Evolutionary conservation across 257 asterid species (phyloP).

Genomic region (Solanum appendiculatum): DNA sequence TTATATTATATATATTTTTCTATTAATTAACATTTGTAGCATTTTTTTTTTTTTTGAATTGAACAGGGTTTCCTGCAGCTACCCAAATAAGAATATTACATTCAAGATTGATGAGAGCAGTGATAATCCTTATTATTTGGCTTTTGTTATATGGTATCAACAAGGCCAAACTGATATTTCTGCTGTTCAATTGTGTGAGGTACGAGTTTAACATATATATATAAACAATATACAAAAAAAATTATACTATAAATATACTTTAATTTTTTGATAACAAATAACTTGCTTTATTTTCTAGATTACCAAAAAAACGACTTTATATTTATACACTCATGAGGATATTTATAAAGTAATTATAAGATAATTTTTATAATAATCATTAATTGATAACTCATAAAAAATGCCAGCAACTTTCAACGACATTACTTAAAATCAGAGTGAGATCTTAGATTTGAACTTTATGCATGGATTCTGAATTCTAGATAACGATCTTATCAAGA

Average conservation of each 20-base stretch:
- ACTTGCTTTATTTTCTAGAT: neutral
- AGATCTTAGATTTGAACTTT: no score
- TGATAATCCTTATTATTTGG: conserved; percentile 63
- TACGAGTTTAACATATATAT: neutral
- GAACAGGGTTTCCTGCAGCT: conserved; percentile 76
- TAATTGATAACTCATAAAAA: no score
- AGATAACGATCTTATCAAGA: neutral
- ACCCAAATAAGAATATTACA: conserved; percentile 56
- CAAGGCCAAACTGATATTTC: conserved; percentile 69
- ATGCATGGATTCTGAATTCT: no score
- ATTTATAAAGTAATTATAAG: no score
- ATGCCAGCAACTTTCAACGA: no score
- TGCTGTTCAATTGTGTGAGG: conserved; percentile 82
- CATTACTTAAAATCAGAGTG: no score
- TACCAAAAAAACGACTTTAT: no score
- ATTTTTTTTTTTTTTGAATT: neutral
- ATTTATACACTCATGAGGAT: no score
- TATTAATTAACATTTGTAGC: neutral
- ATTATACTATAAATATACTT: no score
- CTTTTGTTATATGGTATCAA: conserved; percentile 69
- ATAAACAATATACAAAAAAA: neutral
- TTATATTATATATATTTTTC: neutral
- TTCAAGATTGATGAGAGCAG: conserved; percentile 66
- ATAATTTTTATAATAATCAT: no score
- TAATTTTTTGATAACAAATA: neutral